Evolutionary conservation across 306 rosid genomes (phyloP).

Genomic region (Ormosia semicastrata): DNA sequence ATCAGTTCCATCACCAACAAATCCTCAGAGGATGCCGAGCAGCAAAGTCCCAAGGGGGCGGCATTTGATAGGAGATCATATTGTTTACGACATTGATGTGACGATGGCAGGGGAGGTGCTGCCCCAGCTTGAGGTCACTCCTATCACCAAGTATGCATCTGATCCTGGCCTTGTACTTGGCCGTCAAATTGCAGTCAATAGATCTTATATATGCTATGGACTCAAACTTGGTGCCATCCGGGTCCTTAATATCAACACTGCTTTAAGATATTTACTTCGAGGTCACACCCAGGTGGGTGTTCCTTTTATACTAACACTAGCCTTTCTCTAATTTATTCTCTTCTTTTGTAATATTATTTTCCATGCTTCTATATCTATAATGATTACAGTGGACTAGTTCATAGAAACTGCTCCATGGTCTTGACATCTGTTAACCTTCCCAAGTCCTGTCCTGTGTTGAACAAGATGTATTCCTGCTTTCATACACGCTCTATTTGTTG

Average conservation of each 20-base stretch:
- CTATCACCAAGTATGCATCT: conserved; percentile 71
- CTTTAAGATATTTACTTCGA: conserved; percentile 65
- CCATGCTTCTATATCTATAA: background rate
- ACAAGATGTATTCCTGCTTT: background rate
- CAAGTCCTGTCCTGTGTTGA: background rate
- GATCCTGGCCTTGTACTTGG: conserved; percentile 72
- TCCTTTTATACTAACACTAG: background rate
- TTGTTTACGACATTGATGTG: conserved; percentile 58
- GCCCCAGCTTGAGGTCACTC: conserved; percentile 79
- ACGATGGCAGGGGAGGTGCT: conserved; percentile 58
- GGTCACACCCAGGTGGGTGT: conserved; percentile 68
- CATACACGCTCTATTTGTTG: background rate
- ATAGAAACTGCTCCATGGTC: too few species aligned
- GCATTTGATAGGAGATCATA: conserved; percentile 50
- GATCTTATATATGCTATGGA: conserved; percentile 74
- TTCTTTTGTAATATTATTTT: conserved; percentile 2
- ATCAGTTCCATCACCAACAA: background rate
- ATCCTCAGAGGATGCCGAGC: conserved; percentile 48
- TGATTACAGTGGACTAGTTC: conserved; percentile 16
- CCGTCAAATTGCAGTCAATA: conserved; percentile 71
- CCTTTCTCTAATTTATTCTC: background rate
- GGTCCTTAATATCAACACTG: conserved; percentile 69
- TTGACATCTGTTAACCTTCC: too few species aligned
- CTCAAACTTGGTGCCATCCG: conserved; percentile 68
- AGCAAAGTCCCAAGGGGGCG: conserved; percentile 60